Base-by-base conservation (phyloP, 768 basidiomycete genomes). In the Leccinum longicurvipes region DNA sequence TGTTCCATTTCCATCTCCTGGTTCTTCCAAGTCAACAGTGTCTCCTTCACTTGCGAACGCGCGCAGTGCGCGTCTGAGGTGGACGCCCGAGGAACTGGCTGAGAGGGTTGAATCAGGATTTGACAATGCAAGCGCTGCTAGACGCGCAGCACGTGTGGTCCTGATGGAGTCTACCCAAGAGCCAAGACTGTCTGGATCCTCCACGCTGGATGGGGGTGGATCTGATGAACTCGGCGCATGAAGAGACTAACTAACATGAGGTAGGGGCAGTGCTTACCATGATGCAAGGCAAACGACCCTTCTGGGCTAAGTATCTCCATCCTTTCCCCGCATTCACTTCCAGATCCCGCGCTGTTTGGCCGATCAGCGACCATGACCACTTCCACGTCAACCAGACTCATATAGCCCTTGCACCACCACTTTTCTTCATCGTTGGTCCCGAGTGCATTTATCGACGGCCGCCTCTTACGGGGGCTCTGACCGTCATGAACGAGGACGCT, bases 71-170 rank as follows among this genome's bases (percentile, higher is more conserved):
- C 84, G 82, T 36, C 91, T 81, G 15, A 93, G 76, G 64, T 93
- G 91, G 34, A 85, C 80, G 1, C 84, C 91, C 0, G 88, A 87
- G 1, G 84, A 71, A 0, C 89, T 91, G 0, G 88, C 87, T 0
- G 89, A 90, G 24, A 93, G 77, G 0, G 91, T 93, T 8, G 90
- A 90, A 67, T 92, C 83, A 5, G 89, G 88, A 62, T 88, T 81
- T 29, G 82, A 88, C 53, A 82, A 71, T 58, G 86, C 87, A 27
- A 92, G 75, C 0, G 86, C 83, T 21, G 80, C 75, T n/a, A 93
- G 78, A n/a, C 85, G 74, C 41, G 85, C 78, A 3, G 81, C 75
- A 66, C 91, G 92, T 36, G 91, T 84, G 53, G 78, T 77, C 31
- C 91, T 79, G 48, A 93, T 85, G 7, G 81, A 80, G 4, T 75